Evolutionary conservation across 306 rosid species (phyloP).

Genomic region (Ochetophila trinervis): DNA sequence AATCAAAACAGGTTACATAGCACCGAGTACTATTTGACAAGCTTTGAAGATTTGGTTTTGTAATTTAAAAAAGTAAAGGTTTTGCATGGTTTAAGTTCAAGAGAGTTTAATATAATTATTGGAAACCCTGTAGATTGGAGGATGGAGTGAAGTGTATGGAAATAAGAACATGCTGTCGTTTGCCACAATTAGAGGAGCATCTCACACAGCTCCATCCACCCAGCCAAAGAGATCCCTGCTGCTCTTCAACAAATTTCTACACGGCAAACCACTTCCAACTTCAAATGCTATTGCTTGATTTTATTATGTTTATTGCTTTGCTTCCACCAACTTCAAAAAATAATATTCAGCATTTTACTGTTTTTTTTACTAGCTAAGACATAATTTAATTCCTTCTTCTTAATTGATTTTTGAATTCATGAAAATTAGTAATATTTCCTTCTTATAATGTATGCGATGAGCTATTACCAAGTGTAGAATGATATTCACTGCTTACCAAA

Average conservation of each 20-base stretch:
- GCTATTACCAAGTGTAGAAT: too few relatives aligned
- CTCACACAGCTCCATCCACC: slow-evolving; percentile 19
- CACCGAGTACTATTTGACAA: not conserved
- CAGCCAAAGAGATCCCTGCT: slow-evolving; percentile 23
- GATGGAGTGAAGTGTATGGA: slow-evolving; percentile 26
- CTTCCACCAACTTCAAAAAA: too few relatives aligned
- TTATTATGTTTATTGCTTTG: too few relatives aligned
- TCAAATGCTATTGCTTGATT: too few relatives aligned
- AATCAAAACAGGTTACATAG: slow-evolving; percentile 33
- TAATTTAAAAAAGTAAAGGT: not conserved
- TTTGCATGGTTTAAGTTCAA: not conserved
- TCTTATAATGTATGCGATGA: too few relatives aligned
- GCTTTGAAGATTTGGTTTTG: not conserved
- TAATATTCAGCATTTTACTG: too few relatives aligned
- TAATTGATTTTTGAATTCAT: too few relatives aligned
- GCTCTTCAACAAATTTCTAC: slow-evolving; percentile 15
- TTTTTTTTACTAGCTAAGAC: too few relatives aligned
- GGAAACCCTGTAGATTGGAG: slow-evolving; percentile 24
- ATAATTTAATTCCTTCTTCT: too few relatives aligned
- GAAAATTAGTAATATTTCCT: too few relatives aligned
- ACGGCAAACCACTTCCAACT: slow-evolving; percentile 21
- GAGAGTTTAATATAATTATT: not conserved
- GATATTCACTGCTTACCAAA: too few relatives aligned
- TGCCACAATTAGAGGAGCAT: slow-evolving; percentile 24
- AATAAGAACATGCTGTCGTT: not conserved